Base-by-base conservation (phyloP, 2,329 filamentous ascomycete genomes). In the Mycosphaerella arachidis region DNA sequence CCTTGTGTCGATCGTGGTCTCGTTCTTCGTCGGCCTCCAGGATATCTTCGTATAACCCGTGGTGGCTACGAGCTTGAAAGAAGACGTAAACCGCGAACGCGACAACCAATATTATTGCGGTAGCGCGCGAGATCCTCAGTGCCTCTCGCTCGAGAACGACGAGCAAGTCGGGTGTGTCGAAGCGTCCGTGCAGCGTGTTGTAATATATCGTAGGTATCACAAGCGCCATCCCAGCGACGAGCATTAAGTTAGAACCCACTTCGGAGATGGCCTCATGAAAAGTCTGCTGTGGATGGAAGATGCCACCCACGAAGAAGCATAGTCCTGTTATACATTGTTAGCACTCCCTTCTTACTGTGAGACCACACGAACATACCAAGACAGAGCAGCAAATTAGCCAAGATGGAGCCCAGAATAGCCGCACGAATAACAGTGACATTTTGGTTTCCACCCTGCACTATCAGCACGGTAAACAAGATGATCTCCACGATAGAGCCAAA, bases 311-410 rank as follows among this genome's bases (percentile, higher is more conserved):
- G 66, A 93, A 86, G 78, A 95, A 95, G 73, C 90, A 94, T 55
- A 88, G 71, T 0, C 69, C 69, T 71, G 55, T 9, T 9, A 35
- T 6, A 6, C 2, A 20, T 37, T 29, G 13, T 37, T 13, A 53
- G 62, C 59, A 63, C 53, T 53, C 20, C 20, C 13, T 27, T 16
- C 13, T 40, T 18, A 13, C 24, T 6, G 4, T 37, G n/a, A 18
- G 5, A 27, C 4, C 7, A 31, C 20, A 43, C 33, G 20, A 30
- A 59, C 66, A 55, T 58, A 68, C 91, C 91, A n/a, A 94, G 76
- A 68, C 91, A 95, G 5, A 95, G 79, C 50, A 95, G 76, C 77
- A 94, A 82, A 31, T 91, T 95, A 12, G 91, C 90, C 33, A 95
- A 75, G 46, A 95, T 88, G 0, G 89, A 92, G 18, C 91, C 91